Percentiles rank a stretch among this genome's conserved stretches.
These are phyloP conservation scores for Melampsora larici-populina DNA, from an alignment of 1,284 basidiomycete genomes.

Conservation along the genomic window DNA sequence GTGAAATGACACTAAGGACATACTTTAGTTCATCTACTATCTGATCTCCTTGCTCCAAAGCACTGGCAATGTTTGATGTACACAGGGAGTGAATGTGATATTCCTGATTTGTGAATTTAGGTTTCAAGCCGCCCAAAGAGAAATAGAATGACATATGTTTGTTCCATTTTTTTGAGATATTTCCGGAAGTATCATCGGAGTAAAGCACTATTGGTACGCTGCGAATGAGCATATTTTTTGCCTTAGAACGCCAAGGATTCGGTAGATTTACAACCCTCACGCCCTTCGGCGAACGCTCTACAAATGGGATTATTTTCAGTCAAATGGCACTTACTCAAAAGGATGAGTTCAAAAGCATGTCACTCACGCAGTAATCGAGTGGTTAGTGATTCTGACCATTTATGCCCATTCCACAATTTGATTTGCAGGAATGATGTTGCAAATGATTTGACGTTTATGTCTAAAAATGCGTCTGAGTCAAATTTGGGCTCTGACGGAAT, in stretches of 20 bases:
- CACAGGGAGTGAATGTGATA: slow-evolving; percentile 12
- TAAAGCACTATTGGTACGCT: neutral
- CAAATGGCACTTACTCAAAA: neutral
- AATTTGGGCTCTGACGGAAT: neutral
- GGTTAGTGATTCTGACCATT: neutral
- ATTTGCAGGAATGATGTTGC: neutral
- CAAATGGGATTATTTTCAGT: neutral
- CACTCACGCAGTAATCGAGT: neutral
- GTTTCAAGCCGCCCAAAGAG: neutral
- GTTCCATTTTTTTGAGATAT: slow-evolving; percentile 5
- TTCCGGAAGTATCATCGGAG: neutral
- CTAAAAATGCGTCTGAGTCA: neutral
- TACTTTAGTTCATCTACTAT: neutral
- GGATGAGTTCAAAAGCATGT: neutral
- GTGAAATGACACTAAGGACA: neutral
- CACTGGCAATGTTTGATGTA: too few relatives aligned
- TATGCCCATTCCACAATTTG: neutral
- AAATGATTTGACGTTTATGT: neutral
- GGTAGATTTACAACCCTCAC: neutral
- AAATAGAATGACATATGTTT: too few relatives aligned
- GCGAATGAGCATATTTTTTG: neutral
- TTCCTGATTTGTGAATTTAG: neutral
- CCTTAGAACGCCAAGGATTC: neutral
- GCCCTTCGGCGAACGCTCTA: neutral
- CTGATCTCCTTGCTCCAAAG: too few relatives aligned